Evolutionary conservation across 495 filamentous ascomycete species (phyloP).

Genomic region (Lasiosphaeria miniovina): DNA sequence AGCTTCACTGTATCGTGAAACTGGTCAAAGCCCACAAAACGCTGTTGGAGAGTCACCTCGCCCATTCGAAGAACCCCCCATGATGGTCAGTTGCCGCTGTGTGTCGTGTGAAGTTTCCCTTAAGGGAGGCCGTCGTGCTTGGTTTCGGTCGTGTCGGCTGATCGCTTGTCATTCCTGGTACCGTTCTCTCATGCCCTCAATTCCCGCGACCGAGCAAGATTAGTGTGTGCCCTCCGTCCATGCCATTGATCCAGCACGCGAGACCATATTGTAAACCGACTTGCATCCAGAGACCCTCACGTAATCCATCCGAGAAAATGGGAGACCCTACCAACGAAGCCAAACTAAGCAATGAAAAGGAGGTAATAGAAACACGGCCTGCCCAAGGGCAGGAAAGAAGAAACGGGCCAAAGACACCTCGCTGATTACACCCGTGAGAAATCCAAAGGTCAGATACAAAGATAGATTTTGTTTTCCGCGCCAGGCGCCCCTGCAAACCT

Average conservation of each 20-base stretch:
- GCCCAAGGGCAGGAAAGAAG: background rate
- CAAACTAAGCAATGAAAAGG: background rate
- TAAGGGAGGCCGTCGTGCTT: no score
- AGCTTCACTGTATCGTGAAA: no score
- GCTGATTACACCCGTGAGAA: constrained; percentile 15
- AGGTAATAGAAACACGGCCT: constrained; percentile 7
- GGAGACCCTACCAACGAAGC: background rate
- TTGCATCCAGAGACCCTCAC: background rate
- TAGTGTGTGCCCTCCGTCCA: background rate
- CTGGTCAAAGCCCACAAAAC: no score
- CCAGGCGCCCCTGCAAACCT: constrained; percentile 8
- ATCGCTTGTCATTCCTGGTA: no score
- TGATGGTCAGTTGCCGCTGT: no score
- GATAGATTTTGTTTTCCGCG: constrained; percentile 19
- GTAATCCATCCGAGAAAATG: background rate
- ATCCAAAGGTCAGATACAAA: constrained; percentile 11
- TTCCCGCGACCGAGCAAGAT: no score
- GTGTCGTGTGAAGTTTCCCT: no score
- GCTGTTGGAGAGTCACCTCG: no score
- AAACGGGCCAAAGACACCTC: constrained; percentile 12
- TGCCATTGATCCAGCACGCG: background rate
- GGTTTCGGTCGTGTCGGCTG: no score
- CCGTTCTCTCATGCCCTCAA: no score
- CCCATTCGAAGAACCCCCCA: no score
- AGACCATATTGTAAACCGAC: constrained; percentile 1